Evolutionary conservation across 2,329 filamentous ascomycete genomes (phyloP), one percentile per base, ranked within the genome.

Genomic region (Ilyonectria robusta): DNA sequence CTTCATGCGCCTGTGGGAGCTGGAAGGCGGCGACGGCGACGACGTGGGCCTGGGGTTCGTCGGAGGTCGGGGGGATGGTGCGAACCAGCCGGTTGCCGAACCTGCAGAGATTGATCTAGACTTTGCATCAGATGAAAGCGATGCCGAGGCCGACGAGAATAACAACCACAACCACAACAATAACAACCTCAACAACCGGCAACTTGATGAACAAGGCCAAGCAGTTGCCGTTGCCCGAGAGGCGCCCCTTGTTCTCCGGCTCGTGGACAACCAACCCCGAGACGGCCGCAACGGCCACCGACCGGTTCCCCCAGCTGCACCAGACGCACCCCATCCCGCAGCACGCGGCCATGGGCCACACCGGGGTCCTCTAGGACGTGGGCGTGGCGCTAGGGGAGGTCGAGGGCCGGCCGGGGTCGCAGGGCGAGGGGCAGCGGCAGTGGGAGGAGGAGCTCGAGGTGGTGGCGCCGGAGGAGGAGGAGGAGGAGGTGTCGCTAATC

Each of bases 1-100:
- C 78, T 97, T 92, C 76, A 92, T 93, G 86, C 90, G 94, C 4
- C 84, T 99, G 3, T 98, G 95, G 94, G 96, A 97, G 76, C 83
- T 97, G 26, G 94, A 97, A 79, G 90, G 88, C 51, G 95, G 95
- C 0, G 94, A 98, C 72, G 89, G 88, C 3, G 82, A 84, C 57
- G 85, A 87, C 56, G 84, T 86, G 53, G 86, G 83, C 4, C 75
- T 82, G 9, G 84, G 76, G 4, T 86, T 83, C 59, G 79, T 78
- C 6, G 86, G 84, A 6, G 84, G 82, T 57, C 69, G 70, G 56
- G 70, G 68, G 7, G 59, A 66, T 42, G 69, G 64, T 47, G 68
- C 57, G 40, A 59, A 74, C 44, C 51, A 70, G 58, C 65, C 64
- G 21, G 59, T 50, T 23, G 64, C 40, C n/a, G 62, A 58, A 31